phyloP scores from a whole-genome alignment of 2,329 filamentous ascomycete genomes.

The Diaporthe ampelina region DNA sequence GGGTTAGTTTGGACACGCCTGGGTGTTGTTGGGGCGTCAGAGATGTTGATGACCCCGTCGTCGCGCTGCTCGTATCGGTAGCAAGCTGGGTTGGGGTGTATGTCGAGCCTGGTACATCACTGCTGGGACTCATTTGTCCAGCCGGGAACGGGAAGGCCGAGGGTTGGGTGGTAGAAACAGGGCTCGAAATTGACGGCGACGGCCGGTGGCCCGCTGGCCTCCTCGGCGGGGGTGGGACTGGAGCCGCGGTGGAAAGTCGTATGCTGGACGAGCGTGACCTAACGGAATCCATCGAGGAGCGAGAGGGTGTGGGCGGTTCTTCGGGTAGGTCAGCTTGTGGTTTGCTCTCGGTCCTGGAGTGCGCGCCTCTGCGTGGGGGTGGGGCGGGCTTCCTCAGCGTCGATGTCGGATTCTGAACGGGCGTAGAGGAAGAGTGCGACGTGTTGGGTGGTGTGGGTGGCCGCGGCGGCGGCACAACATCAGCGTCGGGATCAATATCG shows the following conservation, averaged over 20 bases:
- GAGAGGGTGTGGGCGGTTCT: slow-evolving; percentile 51
- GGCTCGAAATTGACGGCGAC: slow-evolving; percentile 35
- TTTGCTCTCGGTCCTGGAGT: slow-evolving; percentile 62
- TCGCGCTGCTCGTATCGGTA: slow-evolving; percentile 33
- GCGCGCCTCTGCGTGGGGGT: slow-evolving; percentile 65
- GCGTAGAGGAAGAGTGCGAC: slow-evolving; percentile 50
- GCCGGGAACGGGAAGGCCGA: slow-evolving; percentile 47
- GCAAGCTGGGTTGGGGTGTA: slow-evolving; percentile 37
- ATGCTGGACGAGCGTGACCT: slow-evolving; percentile 62
- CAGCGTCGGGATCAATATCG: slow-evolving; percentile 47
- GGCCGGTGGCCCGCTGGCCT: slow-evolving; percentile 55
- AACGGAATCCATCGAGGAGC: slow-evolving; percentile 66
- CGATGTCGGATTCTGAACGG: slow-evolving; percentile 49
- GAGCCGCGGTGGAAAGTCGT: slow-evolving; percentile 58
- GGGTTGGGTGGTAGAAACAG: not conserved
- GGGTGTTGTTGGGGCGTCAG: slow-evolving; percentile 42
- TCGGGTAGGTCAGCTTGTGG: slow-evolving; percentile 53
- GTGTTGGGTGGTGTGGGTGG: slow-evolving; percentile 57
- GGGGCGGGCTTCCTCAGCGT: slow-evolving; percentile 59
- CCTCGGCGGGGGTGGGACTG: slow-evolving; percentile 69
- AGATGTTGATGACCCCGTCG: slow-evolving; percentile 41
- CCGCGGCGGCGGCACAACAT: slow-evolving; percentile 50
- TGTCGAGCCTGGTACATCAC: slow-evolving; percentile 39
- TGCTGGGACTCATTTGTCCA: slow-evolving; percentile 1
- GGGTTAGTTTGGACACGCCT: slow-evolving; percentile 50